Conservation (phyloP, 495 filamentous ascomycete species). For the Penicillium roqueforti region DNA sequence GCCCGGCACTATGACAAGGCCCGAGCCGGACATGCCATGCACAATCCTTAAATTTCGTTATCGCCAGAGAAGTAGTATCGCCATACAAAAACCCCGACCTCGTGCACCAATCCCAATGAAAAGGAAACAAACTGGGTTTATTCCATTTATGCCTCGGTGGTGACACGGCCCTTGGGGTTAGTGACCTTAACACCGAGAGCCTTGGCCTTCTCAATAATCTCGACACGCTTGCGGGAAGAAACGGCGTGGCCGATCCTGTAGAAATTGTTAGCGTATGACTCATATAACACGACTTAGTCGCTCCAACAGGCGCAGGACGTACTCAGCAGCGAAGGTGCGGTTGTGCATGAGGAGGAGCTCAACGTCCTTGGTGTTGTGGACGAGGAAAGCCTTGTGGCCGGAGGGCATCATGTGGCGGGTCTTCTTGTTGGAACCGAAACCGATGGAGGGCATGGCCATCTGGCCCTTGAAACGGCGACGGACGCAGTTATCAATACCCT, state of each 20-base stretch:
- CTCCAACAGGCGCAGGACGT: constrained; percentile 37
- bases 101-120: constrained; percentile 23
- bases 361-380: constrained; percentile 90
- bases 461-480: constrained; percentile 90
- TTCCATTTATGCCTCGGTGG: constrained; percentile 81
- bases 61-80: constrained; percentile 32
- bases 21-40: constrained; percentile 31
- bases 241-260: constrained; percentile 91
- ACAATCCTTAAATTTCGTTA: constrained; percentile 36
- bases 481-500: constrained; percentile 79
- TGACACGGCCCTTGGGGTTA: constrained; percentile 97
- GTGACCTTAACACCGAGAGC: constrained; percentile 97
- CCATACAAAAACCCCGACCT: constrained; percentile 32
- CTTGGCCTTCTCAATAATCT: constrained; percentile 94
- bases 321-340: constrained; percentile 97
- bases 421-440: constrained; percentile 97
- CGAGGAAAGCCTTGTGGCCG: constrained; percentile 99
- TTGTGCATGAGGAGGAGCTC: constrained; percentile 99
- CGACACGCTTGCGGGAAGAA: constrained; percentile 96
- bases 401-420: constrained; percentile 97
- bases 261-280: background rate
- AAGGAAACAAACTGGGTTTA: constrained; percentile 32
- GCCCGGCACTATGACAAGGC: constrained; percentile 28
- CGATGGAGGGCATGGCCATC: constrained; percentile 97
- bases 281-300: background rate